phyloP scores from a whole-genome alignment of 345 rosid genomes.

The Ceriops tagal region DNA sequence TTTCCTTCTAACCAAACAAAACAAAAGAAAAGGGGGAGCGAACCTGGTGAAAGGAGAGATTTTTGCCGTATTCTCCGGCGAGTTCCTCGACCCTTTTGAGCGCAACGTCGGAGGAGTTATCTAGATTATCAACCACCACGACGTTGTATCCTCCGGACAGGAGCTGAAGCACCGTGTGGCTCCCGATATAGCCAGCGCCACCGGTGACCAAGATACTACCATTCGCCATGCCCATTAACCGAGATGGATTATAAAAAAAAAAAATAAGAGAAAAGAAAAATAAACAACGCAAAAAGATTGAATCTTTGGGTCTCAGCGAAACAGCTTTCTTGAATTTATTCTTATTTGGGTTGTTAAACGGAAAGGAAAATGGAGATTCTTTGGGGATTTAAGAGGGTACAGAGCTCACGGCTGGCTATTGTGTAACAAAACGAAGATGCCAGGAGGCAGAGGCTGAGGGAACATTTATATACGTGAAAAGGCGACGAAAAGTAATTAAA shows the following conservation, averaged over 20 bases:
- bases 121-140: constrained; percentile 86
- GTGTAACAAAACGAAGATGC: neutral
- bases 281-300: no score
- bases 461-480: constrained; percentile 1
- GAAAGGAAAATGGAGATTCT: neutral
- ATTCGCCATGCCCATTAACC: constrained; percentile 30
- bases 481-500: neutral
- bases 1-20: neutral
- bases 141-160: constrained; percentile 58
- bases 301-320: no score
- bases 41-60: constrained; percentile 73
- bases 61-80: constrained; percentile 50
- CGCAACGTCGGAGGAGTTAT: constrained; percentile 65
- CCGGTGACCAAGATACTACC: constrained; percentile 73
- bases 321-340: neutral
- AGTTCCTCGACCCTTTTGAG: constrained; percentile 61
- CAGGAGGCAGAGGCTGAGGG: neutral
- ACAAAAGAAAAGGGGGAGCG: neutral
- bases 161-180: constrained; percentile 92
- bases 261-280: no score
- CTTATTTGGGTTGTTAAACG: neutral
- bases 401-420: no score
- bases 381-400: neutral
- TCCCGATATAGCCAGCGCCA: constrained; percentile 98
- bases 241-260: neutral